Conservation (phyloP, 768 basidiomycete genomes). For the Clitopilus hobsonii region DNA sequence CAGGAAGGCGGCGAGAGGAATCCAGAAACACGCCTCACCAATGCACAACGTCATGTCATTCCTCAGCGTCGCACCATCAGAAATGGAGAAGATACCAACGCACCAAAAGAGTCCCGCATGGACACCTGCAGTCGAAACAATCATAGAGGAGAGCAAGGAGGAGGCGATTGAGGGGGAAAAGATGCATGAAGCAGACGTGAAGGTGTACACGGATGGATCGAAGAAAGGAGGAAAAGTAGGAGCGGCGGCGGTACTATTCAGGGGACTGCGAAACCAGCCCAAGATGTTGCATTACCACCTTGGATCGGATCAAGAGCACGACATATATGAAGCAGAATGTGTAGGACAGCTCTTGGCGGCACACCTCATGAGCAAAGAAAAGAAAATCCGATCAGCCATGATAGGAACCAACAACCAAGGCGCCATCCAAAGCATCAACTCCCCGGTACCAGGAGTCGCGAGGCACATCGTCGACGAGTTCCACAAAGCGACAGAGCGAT, state of each 20-base stretch:
- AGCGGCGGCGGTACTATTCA: constrained; percentile 8
- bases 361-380: constrained; percentile 4
- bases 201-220: constrained; percentile 13
- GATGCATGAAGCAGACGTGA: neutral
- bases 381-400: neutral
- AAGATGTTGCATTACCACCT: constrained; percentile 9
- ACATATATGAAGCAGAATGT: constrained; percentile 14
- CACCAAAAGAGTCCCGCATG: constrained; percentile 1
- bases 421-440: constrained; percentile 3
- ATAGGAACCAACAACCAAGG: constrained; percentile 10
- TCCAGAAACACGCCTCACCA: constrained; percentile 7
- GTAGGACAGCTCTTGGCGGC: constrained; percentile 8
- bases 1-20: neutral
- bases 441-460: too few relatives aligned
- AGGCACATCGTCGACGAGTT: too few relatives aligned
- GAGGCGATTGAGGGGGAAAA: constrained; percentile 2
- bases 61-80: constrained; percentile 2
- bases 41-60: constrained; percentile 8
- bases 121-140: neutral
- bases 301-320: constrained; percentile 7
- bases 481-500: too few relatives aligned
- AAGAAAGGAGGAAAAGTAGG: constrained; percentile 7
- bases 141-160: constrained; percentile 3
- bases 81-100: constrained; percentile 9
- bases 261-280: neutral